Percentiles rank a stretch among this genome's conserved stretches.
These are phyloP conservation scores for Phytopythium aichiense DNA, from an alignment of 352 stramenopile genomes.

Conservation along the genomic window DNA sequence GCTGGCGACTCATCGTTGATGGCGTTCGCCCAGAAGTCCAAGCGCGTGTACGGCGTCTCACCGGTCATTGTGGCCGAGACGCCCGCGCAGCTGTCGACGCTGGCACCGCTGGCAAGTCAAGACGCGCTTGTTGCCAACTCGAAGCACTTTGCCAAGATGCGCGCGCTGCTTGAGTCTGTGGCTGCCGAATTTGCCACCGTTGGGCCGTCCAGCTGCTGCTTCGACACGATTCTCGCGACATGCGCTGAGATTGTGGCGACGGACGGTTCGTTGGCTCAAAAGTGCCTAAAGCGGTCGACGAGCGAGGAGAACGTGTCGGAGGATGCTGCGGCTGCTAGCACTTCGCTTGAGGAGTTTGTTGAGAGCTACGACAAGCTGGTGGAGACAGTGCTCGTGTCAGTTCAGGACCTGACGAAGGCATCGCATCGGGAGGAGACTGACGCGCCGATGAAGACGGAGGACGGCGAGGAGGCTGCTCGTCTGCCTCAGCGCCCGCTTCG, in stretches of 20 bases:
- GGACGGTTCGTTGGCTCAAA: background rate
- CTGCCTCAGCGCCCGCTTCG: constrained; percentile 23
- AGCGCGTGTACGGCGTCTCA: constrained; percentile 65
- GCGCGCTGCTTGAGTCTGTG: constrained; percentile 19
- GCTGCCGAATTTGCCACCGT: constrained; percentile 24
- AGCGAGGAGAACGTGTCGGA: too few relatives aligned
- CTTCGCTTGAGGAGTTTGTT: constrained; percentile 31
- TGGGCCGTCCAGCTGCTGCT: constrained; percentile 21
- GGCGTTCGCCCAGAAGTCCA: constrained; percentile 49
- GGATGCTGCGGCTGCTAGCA: background rate
- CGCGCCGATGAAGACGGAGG: constrained; percentile 15
- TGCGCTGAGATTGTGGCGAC: background rate
- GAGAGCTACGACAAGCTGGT: constrained; percentile 66
- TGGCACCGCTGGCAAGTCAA: constrained; percentile 21
- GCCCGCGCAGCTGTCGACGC: background rate
- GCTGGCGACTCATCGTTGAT: constrained; percentile 40
- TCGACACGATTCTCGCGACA: constrained; percentile 11
- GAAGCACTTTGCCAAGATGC: constrained; percentile 29
- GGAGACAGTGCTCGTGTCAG: constrained; percentile 70
- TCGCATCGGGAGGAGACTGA: constrained; percentile 12
- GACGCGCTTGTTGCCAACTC: constrained; percentile 31
- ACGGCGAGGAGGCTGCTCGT: constrained; percentile 6
- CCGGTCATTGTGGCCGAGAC: constrained; percentile 18
- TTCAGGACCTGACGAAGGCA: constrained; percentile 74
- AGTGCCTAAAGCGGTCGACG: background rate